phyloP scores from a whole-genome alignment of 2,329 filamentous ascomycete species.

The Pyrenophora graminea region DNA sequence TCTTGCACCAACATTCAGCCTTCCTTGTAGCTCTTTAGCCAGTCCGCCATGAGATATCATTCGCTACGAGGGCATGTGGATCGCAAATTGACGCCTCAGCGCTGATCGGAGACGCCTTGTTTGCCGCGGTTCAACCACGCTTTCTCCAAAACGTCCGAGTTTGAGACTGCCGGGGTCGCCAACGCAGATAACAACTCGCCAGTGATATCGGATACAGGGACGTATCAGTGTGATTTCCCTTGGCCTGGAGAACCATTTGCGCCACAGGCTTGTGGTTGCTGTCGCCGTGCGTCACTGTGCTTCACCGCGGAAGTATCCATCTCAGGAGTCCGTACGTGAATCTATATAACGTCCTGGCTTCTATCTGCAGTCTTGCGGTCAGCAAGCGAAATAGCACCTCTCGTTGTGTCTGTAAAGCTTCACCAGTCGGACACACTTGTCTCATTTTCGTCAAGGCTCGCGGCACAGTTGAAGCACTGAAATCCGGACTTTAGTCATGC shows the following conservation, averaged over 20 bases:
- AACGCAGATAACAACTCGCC: constrained; percentile 36
- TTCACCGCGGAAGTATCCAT: constrained; percentile 44
- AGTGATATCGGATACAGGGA: constrained; percentile 18
- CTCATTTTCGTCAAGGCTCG: constrained; percentile 6
- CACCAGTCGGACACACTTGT: constrained; percentile 13
- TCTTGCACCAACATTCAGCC: constrained; percentile 24
- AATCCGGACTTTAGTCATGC: constrained; percentile 30
- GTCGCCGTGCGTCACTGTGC: constrained; percentile 32
- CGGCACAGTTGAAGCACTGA: neutral
- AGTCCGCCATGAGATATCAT: constrained; percentile 12
- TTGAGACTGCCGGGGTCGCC: constrained; percentile 15
- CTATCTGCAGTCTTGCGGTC: constrained; percentile 20
- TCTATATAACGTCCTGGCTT: constrained; percentile 32
- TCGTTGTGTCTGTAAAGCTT: constrained; percentile 10
- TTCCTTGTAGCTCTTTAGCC: constrained; percentile 7
- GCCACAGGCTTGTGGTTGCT: constrained; percentile 23
- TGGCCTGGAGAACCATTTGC: constrained; percentile 28
- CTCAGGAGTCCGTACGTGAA: constrained; percentile 17
- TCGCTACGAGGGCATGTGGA: constrained; percentile 11
- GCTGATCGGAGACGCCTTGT: constrained; percentile 21
- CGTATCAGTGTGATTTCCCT: constrained; percentile 31
- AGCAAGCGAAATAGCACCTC: constrained; percentile 20
- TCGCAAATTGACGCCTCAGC: constrained; percentile 19
- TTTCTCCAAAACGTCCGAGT: constrained; percentile 20
- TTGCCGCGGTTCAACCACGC: constrained; percentile 18